Percentiles rank a stretch among this genome's conserved stretches.
phyloP scores from a whole-genome alignment of 1,284 basidiomycete species.

The Pascua sp. region DNA sequence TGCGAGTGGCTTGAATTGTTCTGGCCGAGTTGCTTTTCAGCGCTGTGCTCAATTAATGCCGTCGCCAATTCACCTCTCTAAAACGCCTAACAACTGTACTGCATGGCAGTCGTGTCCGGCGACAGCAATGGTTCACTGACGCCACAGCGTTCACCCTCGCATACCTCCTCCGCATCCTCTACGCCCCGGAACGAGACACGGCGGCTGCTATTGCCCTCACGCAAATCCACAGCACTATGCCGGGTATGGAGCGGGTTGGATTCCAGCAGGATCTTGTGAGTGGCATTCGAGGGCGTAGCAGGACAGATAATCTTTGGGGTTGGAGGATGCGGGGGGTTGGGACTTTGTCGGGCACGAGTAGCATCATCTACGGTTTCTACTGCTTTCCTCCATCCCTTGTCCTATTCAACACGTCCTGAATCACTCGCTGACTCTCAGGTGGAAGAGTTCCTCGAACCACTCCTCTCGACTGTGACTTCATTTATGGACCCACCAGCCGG shows the following conservation, averaged over 20 bases:
- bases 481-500: constrained; percentile 31
- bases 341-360: too few relatives aligned
- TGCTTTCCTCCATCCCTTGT: too few relatives aligned
- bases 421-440: constrained; percentile 23
- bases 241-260: constrained; percentile 59
- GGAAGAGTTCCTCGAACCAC: constrained; percentile 43
- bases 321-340: too few relatives aligned
- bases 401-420: too few relatives aligned
- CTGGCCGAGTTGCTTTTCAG: background rate
- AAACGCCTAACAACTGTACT: background rate
- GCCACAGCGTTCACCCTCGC: constrained; percentile 63
- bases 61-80: too few relatives aligned
- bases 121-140: background rate
- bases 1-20: too few relatives aligned
- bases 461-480: constrained; percentile 30
- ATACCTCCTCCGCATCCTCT: constrained; percentile 61
- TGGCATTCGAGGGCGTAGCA: background rate
- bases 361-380: too few relatives aligned
- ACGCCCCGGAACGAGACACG: constrained; percentile 50
- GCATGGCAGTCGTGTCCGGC: background rate
- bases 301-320: background rate
- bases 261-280: constrained; percentile 60
- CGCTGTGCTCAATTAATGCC: background rate
- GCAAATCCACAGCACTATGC: constrained; percentile 56
- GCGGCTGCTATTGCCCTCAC: constrained; percentile 58